These are phyloP conservation scores for Cercophora sp. DNA, from an alignment of 495 filamentous ascomycete species.

Conservation along the genomic window DNA sequence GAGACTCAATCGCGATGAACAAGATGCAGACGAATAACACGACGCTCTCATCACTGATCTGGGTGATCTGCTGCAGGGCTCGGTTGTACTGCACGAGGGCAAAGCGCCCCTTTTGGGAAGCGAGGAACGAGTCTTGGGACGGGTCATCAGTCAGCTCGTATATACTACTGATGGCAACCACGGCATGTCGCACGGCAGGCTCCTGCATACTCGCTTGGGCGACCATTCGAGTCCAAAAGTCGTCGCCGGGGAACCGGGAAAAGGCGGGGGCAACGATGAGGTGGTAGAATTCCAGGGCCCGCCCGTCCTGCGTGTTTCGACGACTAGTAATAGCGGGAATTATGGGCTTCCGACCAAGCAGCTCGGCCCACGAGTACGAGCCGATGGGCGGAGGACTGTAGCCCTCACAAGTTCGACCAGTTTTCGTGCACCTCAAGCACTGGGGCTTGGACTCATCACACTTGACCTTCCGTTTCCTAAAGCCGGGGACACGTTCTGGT, in stretches of 20 bases:
- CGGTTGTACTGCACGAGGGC: constrained; percentile 35
- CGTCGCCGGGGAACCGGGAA: constrained; percentile 39
- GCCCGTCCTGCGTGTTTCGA: constrained; percentile 25
- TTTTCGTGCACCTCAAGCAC: constrained; percentile 28
- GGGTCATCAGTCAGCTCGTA: constrained; percentile 27
- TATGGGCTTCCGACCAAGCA: constrained; percentile 23
- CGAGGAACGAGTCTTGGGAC: constrained; percentile 18
- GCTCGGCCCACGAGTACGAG: constrained; percentile 22
- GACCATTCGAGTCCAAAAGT: constrained; percentile 53
- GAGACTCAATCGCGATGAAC: constrained; percentile 53
- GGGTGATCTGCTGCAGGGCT: constrained; percentile 30
- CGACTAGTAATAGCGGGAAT: constrained; percentile 19
- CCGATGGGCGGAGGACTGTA: constrained; percentile 19
- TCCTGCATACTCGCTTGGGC: constrained; percentile 47
- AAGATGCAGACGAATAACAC: constrained; percentile 52
- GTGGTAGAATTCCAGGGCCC: constrained; percentile 43
- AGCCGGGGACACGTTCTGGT: too few species aligned
- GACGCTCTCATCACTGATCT: constrained; percentile 24
- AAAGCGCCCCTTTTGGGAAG: constrained; percentile 11
- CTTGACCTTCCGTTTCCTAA: constrained; percentile 32
- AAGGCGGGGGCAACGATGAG: constrained; percentile 34
- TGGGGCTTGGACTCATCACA: constrained; percentile 36
- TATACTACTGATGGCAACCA: constrained; percentile 39
- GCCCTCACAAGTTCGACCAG: constrained; percentile 30
- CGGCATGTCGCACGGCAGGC: constrained; percentile 53